phyloP scores from a whole-genome alignment of 352 stramenopile genomes.

The Pythium chondricola region DNA sequence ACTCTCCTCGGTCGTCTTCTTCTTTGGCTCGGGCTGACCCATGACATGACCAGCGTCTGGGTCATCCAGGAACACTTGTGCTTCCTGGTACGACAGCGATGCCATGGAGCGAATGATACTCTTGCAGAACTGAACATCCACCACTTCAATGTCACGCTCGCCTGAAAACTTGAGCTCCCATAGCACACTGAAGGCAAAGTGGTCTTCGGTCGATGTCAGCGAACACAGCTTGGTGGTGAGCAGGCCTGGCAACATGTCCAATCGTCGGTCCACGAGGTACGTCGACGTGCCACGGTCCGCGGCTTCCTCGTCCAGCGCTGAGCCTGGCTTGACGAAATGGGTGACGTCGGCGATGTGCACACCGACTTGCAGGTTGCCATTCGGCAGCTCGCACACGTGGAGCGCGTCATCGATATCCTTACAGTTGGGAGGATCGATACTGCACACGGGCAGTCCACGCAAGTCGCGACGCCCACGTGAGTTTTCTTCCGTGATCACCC shows the following conservation, averaged over 20 bases:
- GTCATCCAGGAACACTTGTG: conserved; percentile 94
- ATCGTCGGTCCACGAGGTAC: conserved; percentile 97
- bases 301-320: conserved; percentile 93
- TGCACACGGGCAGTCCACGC: conserved; percentile 90
- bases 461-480: conserved; percentile 88
- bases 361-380: conserved; percentile 91
- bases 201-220: conserved; percentile 75
- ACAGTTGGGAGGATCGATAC: conserved; percentile 86
- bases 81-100: conserved; percentile 96
- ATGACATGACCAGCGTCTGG: conserved; percentile 45
- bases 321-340: conserved; percentile 95
- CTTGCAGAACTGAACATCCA: conserved; percentile 96
- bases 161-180: conserved; percentile 70
- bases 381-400: conserved; percentile 89
- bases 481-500: conserved; percentile 94
- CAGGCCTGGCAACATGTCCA: conserved; percentile 98
- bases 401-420: conserved; percentile 99
- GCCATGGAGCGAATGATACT: conserved; percentile 96
- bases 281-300: conserved; percentile 91
- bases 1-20: conserved; percentile 23
- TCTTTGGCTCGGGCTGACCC: conserved; percentile 7
- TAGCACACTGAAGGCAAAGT: conserved; percentile 79
- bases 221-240: conserved; percentile 98
- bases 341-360: conserved; percentile 99
- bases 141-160: conserved; percentile 78